Percentiles rank a stretch among this genome's conserved stretches.
These are phyloP conservation scores for Casuarina cunninghamiana DNA, from an alignment of 306 rosid genomes.

Conservation along the genomic window DNA sequence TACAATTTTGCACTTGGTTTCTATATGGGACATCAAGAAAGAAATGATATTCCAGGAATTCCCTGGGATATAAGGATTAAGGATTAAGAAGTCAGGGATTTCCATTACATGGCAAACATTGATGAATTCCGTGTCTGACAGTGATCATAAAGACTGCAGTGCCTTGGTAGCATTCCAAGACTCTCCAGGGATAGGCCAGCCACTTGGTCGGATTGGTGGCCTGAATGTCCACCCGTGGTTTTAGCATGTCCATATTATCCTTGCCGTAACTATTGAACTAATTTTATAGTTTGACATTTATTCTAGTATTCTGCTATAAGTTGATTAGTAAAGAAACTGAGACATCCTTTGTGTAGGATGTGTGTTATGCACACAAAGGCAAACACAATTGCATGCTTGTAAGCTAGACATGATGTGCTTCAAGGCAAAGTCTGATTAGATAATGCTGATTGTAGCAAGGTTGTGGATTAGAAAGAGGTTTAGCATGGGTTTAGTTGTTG, in stretches of 20 bases:
- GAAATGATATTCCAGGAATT: background rate
- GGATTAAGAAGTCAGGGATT: too few relatives aligned
- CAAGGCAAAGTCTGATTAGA: background rate
- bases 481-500: background rate
- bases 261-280: background rate
- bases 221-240: background rate
- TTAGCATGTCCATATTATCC: background rate
- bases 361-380: background rate
- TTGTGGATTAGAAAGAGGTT: background rate
- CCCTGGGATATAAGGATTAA: too few relatives aligned
- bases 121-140: background rate
- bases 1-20: background rate
- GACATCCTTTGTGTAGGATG: background rate
- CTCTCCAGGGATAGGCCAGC: background rate
- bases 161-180: background rate
- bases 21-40: background rate
- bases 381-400: background rate
- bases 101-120: too few relatives aligned
- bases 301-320: background rate
- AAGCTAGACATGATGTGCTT: background rate
- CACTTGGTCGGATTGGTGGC: background rate
- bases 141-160: background rate
- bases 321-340: background rate
- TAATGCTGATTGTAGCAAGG: background rate
- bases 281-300: background rate